Conservation (phyloP, 495 filamentous ascomycete genomes). For the Tuber borchii region DNA sequence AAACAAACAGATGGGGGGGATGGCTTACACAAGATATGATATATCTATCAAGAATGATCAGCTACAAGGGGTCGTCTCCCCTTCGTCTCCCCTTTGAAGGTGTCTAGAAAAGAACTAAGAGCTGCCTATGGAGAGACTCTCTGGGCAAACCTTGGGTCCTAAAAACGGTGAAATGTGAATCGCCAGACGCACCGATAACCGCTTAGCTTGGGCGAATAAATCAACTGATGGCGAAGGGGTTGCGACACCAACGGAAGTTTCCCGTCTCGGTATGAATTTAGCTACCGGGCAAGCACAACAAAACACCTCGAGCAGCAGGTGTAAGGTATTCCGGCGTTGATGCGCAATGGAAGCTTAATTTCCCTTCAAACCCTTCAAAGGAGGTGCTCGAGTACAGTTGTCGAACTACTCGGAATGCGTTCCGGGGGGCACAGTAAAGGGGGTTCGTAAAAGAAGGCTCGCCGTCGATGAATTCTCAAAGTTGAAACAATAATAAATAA, state of each 20-base stretch:
- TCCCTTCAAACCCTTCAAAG: background rate
- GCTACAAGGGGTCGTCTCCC: background rate
- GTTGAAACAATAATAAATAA: background rate
- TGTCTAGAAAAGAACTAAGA: background rate
- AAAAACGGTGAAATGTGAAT: slow-evolving; percentile 27
- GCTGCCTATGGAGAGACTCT: background rate
- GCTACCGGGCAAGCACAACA: background rate
- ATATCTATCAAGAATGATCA: background rate
- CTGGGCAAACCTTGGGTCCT: slow-evolving; percentile 4
- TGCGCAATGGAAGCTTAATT: background rate
- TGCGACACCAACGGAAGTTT: background rate
- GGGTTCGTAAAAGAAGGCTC: background rate
- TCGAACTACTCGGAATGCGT: background rate
- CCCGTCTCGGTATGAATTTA: slow-evolving; percentile 1
- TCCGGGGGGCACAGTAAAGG: background rate
- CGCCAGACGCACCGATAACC: slow-evolving; percentile 28
- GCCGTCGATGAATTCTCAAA: background rate
- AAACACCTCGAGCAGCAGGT: background rate
- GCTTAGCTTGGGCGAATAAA: slow-evolving; percentile 19
- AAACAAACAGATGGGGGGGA: background rate
- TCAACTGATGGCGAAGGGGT: slow-evolving; percentile 15
- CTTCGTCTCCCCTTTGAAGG: background rate
- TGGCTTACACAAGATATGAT: slow-evolving; percentile 2
- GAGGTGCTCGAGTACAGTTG: background rate
- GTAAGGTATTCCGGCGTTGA: background rate